Evolutionary conservation across 768 basidiomycete species (phyloP), one percentile per base, ranked within the genome.

Genomic region (Thelephora ganbajun): DNA sequence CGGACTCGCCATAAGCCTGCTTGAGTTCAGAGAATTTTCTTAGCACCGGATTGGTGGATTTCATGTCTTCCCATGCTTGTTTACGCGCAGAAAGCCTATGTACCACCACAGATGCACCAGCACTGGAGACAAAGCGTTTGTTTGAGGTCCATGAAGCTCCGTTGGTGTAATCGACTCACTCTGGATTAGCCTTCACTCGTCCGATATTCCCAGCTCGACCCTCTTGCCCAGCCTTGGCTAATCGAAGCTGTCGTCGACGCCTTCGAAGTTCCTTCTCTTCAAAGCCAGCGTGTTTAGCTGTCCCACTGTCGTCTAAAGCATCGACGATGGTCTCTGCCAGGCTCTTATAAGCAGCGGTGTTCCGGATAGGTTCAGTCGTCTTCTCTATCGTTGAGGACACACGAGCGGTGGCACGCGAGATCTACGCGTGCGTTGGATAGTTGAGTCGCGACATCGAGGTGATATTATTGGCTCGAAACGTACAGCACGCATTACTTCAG

Each of bases 331-430:
- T 88, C 41, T 94, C 90, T 0, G 90, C 78, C 6, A 97, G 68
- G 1, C 82, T 71, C 68, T 96, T 96, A 69, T 99, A 99, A 0
- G 94, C 89, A 12, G 77, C 82, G 2, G 94, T 99, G 53, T 96
- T 91, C 37, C 96, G 83, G 51, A 99, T 85, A n/a, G 94, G 94
- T 52, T 94, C 92, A 2, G 96, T 97, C 12, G 90, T 86, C 41
- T 82, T 79, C 43, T 81, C 81, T 43, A 93, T 89, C 5, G 86
- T 86, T 9, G 71, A 78, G 6, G 92, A 91, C 48, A 94, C 79
- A 5, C 89, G 87, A 13, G 81, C 76, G 0, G 89, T 86, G 2
- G 92, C 89, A 55, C 77, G 73, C 6, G 88, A 83, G 50, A 98
- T 83, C 89, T 93, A 53, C 6, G 39, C n/a, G 18, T 16, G 36